Evolutionary conservation across 2,329 filamentous ascomycete genomes (phyloP).

Genomic region (Colletotrichum sp.): DNA sequence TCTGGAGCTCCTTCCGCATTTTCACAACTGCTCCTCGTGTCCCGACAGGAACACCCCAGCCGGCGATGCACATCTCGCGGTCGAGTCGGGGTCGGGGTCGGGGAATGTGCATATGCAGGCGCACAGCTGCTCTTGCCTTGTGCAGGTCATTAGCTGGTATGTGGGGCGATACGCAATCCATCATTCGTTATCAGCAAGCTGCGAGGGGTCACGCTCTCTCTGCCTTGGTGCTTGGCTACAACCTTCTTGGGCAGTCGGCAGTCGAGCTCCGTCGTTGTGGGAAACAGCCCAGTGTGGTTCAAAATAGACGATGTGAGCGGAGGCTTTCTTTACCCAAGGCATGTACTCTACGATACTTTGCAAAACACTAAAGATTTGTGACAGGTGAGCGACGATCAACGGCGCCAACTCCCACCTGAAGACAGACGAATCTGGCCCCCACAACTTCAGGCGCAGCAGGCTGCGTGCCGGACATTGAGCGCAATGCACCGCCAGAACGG

Average conservation of each 20-base stretch:
- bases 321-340: background rate
- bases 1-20: background rate
- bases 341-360: background rate
- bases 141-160: background rate
- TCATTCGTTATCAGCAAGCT: background rate
- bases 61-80: background rate
- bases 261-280: background rate
- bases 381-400: constrained; percentile 17
- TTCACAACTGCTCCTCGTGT: background rate
- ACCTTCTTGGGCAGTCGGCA: background rate
- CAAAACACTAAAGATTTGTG: background rate
- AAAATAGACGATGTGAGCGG: background rate
- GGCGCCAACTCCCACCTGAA: constrained; percentile 14
- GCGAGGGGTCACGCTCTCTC: background rate
- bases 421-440: constrained; percentile 4
- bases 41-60: background rate
- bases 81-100: background rate
- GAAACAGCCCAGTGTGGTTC: background rate
- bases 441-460: constrained; percentile 15
- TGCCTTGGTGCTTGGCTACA: background rate
- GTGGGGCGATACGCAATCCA: background rate
- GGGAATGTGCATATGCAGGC: background rate
- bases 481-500: constrained; percentile 4
- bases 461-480: constrained; percentile 10
- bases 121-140: background rate